Evolutionary conservation across 1,139 yeast species (phyloP).

Genomic region (Kodamaea sp.): DNA sequence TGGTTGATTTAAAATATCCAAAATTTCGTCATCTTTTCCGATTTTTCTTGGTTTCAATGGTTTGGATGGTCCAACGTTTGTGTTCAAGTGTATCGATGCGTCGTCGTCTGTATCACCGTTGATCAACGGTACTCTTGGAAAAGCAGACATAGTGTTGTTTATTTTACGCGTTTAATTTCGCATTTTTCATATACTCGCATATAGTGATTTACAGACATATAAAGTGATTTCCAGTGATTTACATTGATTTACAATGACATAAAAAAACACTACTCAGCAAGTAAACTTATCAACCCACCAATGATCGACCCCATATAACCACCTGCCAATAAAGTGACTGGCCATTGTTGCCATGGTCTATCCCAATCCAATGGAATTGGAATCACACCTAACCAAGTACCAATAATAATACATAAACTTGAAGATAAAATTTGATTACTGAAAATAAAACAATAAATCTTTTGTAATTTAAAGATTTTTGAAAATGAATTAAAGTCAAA

Average conservation of each 20-base stretch:
- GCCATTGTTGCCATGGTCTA: constrained; percentile 96
- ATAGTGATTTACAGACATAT: too few species aligned
- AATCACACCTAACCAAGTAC: constrained; percentile 90
- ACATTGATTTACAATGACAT: not conserved
- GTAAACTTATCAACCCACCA: constrained; percentile 39
- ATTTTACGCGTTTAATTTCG: not conserved
- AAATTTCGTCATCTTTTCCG: constrained; percentile 6
- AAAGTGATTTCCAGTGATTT: not conserved
- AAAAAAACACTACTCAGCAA: constrained; percentile 1
- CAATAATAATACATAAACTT: constrained; percentile 54
- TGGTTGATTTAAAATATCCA: constrained; percentile 2
- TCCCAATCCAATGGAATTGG: constrained; percentile 99
- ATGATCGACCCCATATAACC: constrained; percentile 66
- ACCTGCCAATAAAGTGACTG: constrained; percentile 85
- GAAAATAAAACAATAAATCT: constrained; percentile 23
- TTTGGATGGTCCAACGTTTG: constrained; percentile 37
- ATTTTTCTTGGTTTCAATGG: constrained; percentile 24
- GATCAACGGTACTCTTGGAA: constrained; percentile 36
- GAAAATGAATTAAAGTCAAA: constrained; percentile 42
- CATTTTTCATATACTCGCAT: not conserved
- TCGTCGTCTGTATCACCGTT: constrained; percentile 45
- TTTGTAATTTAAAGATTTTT: constrained; percentile 21
- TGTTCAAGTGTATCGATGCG: constrained; percentile 39
- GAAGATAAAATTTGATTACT: constrained; percentile 38
- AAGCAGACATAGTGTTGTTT: constrained; percentile 23